Conservation (phyloP, 139 green algal species). For the Tetradesmus lagerheimii region DNA sequence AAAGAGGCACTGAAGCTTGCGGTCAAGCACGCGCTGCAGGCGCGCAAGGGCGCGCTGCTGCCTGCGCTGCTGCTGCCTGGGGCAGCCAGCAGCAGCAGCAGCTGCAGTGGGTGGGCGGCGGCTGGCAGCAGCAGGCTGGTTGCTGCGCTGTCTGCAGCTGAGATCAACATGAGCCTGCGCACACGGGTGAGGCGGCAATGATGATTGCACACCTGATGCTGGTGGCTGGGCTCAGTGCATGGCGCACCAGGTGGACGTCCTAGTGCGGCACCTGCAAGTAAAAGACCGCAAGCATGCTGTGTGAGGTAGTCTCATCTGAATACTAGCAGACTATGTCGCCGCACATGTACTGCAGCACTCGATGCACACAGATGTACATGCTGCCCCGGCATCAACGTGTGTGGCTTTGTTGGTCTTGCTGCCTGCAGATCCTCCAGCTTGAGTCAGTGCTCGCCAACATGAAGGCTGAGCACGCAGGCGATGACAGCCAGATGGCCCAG, state of each 20-base stretch:
- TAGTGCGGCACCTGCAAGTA: too few relatives aligned
- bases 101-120: neutral
- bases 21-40: constrained; percentile 15
- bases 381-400: neutral
- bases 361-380: too few relatives aligned
- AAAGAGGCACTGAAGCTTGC: constrained; percentile 9
- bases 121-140: constrained; percentile 23
- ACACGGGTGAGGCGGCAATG: neutral
- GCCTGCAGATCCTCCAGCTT: constrained; percentile 16
- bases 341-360: too few relatives aligned
- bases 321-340: too few relatives aligned
- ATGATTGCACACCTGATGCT: neutral
- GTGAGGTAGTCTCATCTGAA: too few relatives aligned
- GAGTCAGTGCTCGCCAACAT: neutral
- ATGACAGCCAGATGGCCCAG: constrained; percentile 7
- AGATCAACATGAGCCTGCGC: constrained; percentile 25
- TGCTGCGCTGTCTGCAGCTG: constrained; percentile 25
- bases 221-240: neutral
- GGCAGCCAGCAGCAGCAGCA: neutral
- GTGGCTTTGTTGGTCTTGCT: neutral
- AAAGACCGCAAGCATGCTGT: too few relatives aligned
- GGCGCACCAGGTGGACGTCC: too few relatives aligned
- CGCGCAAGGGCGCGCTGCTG: constrained; percentile 2
- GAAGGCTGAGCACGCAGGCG: constrained; percentile 17
- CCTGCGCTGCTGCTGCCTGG: constrained; percentile 6